phyloP scores from a whole-genome alignment of 345 rosid genomes.

The Orychophragmus violaceus region DNA sequence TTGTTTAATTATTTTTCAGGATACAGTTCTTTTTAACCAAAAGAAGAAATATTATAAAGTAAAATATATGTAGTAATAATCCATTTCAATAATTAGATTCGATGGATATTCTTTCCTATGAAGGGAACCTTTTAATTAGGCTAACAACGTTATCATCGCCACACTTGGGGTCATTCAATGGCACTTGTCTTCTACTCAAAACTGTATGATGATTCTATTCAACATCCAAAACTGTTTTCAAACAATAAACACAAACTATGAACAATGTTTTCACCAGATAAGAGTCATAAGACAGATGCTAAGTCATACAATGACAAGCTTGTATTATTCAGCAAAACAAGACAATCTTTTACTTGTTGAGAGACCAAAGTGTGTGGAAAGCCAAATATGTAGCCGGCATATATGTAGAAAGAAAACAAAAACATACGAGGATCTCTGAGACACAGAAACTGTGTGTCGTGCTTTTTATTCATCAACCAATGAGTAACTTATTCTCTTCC shows the following conservation, averaged over 20 bases:
- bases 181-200: background rate
- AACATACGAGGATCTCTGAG: background rate
- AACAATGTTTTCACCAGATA: conserved; percentile 19
- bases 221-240: conserved; percentile 9
- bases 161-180: background rate
- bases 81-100: background rate
- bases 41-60: background rate
- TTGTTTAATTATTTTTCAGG: background rate
- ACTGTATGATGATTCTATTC: background rate
- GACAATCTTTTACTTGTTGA: conserved; percentile 4
- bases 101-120: background rate
- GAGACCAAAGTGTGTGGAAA: background rate
- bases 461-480: conserved; percentile 46
- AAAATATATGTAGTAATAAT: background rate
- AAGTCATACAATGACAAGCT: conserved; percentile 28
- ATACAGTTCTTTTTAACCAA: background rate
- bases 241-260: conserved; percentile 1
- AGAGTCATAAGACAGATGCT: background rate
- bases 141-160: background rate
- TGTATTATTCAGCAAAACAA: conserved; percentile 27
- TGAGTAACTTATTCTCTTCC: conserved; percentile 74
- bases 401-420: background rate
- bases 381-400: background rate
- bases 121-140: background rate
- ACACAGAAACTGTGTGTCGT: background rate